Percentiles rank a stretch among this genome's conserved stretches.
Conservation (phyloP, 768 basidiomycete species). For the Leccinum pellstonianum region DNA sequence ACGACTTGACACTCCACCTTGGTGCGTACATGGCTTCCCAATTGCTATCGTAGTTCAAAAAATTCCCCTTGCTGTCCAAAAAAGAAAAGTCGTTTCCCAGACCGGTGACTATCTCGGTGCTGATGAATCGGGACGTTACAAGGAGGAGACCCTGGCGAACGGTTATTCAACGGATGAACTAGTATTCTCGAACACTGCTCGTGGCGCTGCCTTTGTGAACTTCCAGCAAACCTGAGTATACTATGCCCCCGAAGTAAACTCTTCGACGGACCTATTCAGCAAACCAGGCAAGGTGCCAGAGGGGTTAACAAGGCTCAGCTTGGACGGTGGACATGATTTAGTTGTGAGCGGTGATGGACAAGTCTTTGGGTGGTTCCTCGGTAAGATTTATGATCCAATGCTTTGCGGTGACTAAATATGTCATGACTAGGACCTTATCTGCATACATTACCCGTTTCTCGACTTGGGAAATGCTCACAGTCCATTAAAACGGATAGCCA, state of each 20-base stretch:
- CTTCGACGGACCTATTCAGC: slow-evolving; percentile 57
- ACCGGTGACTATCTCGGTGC: slow-evolving; percentile 28
- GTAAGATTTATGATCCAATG: slow-evolving; percentile 34
- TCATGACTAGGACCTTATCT: slow-evolving; percentile 21
- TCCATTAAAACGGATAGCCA: slow-evolving; percentile 46
- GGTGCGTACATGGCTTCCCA: too few species aligned
- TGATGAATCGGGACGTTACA: slow-evolving; percentile 47
- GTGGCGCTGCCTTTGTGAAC: slow-evolving; percentile 62
- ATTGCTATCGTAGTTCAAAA: too few species aligned
- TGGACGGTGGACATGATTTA: slow-evolving; percentile 74
- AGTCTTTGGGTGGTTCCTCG: slow-evolving; percentile 71
- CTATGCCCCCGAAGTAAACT: slow-evolving; percentile 45
- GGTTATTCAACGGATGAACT: slow-evolving; percentile 62
- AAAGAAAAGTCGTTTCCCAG: too few species aligned
- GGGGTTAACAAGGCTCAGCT: slow-evolving; percentile 58
- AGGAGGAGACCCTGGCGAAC: slow-evolving; percentile 46
- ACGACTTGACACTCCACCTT: too few species aligned
- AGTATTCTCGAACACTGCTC: slow-evolving; percentile 41
- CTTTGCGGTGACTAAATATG: not conserved
- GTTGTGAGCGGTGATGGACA: slow-evolving; percentile 63
- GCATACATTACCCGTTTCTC: slow-evolving; percentile 58
- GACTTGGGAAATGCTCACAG: slow-evolving; percentile 47
- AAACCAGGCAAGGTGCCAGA: slow-evolving; percentile 66
- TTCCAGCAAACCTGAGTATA: slow-evolving; percentile 58
- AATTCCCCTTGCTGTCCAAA: too few species aligned